Evolutionary conservation across 1,139 yeast species (phyloP).

Genomic region (Scheffersomyces cryptocercus): DNA sequence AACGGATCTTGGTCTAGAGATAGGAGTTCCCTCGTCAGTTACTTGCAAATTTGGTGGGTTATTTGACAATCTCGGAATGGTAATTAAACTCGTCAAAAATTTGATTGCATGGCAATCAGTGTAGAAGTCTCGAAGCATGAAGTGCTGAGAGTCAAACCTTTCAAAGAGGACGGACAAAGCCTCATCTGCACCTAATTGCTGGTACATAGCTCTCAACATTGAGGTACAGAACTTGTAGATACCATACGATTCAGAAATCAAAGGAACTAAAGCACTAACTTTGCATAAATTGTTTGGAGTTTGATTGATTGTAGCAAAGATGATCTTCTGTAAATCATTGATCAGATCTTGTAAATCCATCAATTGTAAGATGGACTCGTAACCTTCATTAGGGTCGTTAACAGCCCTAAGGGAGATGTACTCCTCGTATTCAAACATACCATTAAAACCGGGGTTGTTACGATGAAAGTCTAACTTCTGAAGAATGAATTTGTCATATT

Average conservation of each 20-base stretch:
- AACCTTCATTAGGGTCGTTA: slow-evolving; percentile 94
- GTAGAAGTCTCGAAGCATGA: slow-evolving; percentile 77
- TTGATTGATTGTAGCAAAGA: slow-evolving; percentile 72
- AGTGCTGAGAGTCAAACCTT: slow-evolving; percentile 78
- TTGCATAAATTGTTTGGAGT: slow-evolving; percentile 76
- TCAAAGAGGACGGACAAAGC: slow-evolving; percentile 75
- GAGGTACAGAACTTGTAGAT: slow-evolving; percentile 86
- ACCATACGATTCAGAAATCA: slow-evolving; percentile 92
- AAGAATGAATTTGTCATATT: slow-evolving; percentile 69
- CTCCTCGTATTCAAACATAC: slow-evolving; percentile 95
- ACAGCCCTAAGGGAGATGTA: slow-evolving; percentile 85
- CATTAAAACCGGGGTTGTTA: slow-evolving; percentile 85
- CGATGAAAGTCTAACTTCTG: slow-evolving; percentile 82
- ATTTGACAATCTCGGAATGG: slow-evolving; percentile 77
- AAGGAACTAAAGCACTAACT: slow-evolving; percentile 84
- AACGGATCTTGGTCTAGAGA: slow-evolving; percentile 44
- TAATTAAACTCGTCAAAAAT: slow-evolving; percentile 78
- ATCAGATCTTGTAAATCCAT: slow-evolving; percentile 85
- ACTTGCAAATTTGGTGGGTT: slow-evolving; percentile 68
- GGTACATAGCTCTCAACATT: slow-evolving; percentile 87
- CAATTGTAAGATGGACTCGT: slow-evolving; percentile 82
- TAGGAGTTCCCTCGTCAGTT: slow-evolving; percentile 32
- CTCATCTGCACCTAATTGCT: slow-evolving; percentile 74
- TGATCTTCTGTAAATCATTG: slow-evolving; percentile 74
- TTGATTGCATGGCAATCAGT: slow-evolving; percentile 88